Base-by-base conservation (phyloP, 2,329 filamentous ascomycete species). In the Beauveria pseudobassiana region DNA sequence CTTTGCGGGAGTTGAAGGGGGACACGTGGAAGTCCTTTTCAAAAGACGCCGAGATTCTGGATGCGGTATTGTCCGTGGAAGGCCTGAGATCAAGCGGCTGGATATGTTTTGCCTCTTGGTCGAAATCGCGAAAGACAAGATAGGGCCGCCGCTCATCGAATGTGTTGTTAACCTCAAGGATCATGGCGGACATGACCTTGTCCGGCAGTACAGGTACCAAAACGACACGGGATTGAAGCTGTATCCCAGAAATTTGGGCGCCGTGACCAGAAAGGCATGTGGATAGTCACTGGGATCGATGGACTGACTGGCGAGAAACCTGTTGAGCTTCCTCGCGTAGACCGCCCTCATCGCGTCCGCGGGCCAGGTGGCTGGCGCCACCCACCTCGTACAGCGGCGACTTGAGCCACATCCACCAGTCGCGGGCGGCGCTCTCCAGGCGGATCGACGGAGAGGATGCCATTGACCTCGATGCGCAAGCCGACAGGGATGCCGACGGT, bases 181-280 rank as follows among this genome's bases (percentile, higher is more conserved):
- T 78, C 73, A 91, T 85, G 61, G 85, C 85, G 26, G 78, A 80
- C 16, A 92, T 76, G 6, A 79, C 72, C 62, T 81, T 80, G 9
- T 82, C 72, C 0, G 73, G 66, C 14, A 81, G 70, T 93, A 92
- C 2, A 93, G 79, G 66, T 91, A 91, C 87, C 89, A 93, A 67
- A 92, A 89, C 0, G 88, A 91, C 3, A 89, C 86, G 0, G 88
- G 88, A 67, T 91, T 92, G 73, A 90, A 91, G 24, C 84, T 82
- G 69, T 89, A 89, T 3, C 87, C 86, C 6, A 90, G 71, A 64
- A 91, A 87, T 34, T 81, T 80, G 5, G 88, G 83, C 3, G 87
- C 87, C 2, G 89, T 92, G 24, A 90, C 78, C 4, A 93, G 76
- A 67, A 91, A 91, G 0, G 85, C 87, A 67, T 86, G 79, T 12